Evolutionary conservation across 2,329 filamentous ascomycete genomes (phyloP).

Genomic region (Aspergillus tubingensis): DNA sequence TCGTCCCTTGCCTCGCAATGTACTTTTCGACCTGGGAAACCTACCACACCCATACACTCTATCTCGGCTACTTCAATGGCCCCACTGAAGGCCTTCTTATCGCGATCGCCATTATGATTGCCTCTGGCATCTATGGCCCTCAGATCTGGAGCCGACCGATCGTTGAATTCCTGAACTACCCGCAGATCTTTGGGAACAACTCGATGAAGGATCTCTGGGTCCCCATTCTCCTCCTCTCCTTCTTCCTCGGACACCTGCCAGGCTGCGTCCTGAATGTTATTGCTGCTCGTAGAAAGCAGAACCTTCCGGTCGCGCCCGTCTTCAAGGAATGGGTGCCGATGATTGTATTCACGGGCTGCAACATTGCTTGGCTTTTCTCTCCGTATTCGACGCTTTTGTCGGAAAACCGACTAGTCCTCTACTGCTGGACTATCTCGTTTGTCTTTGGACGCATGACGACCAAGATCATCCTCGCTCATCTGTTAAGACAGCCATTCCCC

Average conservation of each 20-base stretch:
- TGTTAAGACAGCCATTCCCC: conserved; percentile 91
- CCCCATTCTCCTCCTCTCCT: conserved; percentile 64
- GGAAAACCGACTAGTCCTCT: conserved; percentile 86
- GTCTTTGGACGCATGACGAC: conserved; percentile 98
- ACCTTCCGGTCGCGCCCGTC: conserved; percentile 74
- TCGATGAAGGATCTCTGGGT: conserved; percentile 91
- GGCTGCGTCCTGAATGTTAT: conserved; percentile 87
- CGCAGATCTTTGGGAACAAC: conserved; percentile 65
- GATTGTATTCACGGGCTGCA: conserved; percentile 72
- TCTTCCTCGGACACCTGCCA: conserved; percentile 75
- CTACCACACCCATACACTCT: conserved; percentile 96
- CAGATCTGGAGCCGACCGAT: conserved; percentile 81
- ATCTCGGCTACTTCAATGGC: conserved; percentile 94
- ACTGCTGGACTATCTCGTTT: conserved; percentile 92
- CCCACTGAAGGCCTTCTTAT: conserved; percentile 94
- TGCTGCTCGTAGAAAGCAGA: conserved; percentile 69
- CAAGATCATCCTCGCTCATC: conserved; percentile 96
- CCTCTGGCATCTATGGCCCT: conserved; percentile 85
- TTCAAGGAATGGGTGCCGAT: conserved; percentile 96
- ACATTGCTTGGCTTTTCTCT: conserved; percentile 83
- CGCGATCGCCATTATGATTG: conserved; percentile 80
- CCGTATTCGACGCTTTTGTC: conserved; percentile 78
- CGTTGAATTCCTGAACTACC: conserved; percentile 66
- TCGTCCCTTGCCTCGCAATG: conserved; percentile 93
- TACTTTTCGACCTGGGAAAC: conserved; percentile 99